Conservation (phyloP, 306 rosid genomes). For the Dryas drummondii region DNA sequence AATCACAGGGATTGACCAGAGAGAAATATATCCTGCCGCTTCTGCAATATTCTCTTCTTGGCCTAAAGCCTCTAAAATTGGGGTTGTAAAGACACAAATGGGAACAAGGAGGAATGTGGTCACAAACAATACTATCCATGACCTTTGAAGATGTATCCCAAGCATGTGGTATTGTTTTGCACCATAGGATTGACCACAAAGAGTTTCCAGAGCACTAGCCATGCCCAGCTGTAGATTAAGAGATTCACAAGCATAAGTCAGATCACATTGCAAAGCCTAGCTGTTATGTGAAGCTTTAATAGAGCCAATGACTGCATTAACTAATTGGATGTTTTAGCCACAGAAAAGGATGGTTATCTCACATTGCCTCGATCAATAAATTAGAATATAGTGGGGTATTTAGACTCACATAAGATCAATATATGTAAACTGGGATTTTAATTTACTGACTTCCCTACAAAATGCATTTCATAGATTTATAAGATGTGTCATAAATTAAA, state of each 20-base stretch:
- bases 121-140: constrained; percentile 54
- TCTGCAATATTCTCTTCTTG: constrained; percentile 42
- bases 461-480: too few species aligned
- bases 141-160: constrained; percentile 67
- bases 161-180: constrained; percentile 57
- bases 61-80: constrained; percentile 46
- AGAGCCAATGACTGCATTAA: not conserved
- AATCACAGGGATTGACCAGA: constrained; percentile 50
- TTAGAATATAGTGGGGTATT: not conserved
- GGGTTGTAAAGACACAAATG: constrained; percentile 44
- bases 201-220: constrained; percentile 73
- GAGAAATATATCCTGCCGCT: constrained; percentile 46
- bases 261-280: not conserved
- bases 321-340: not conserved
- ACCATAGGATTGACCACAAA: constrained; percentile 70
- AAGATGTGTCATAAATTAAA: too few species aligned
- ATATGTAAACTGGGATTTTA: too few species aligned
- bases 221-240: constrained; percentile 50
- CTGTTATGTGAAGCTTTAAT: not conserved
- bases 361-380: not conserved
- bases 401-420: not conserved
- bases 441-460: too few species aligned
- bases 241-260: not conserved
- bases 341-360: not conserved
- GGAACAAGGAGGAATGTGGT: constrained; percentile 44